Percentiles rank a stretch among this genome's conserved stretches.
Evolutionary conservation across 208 protist species (phyloP).

Genomic region (Leishmania guyanensis): DNA sequence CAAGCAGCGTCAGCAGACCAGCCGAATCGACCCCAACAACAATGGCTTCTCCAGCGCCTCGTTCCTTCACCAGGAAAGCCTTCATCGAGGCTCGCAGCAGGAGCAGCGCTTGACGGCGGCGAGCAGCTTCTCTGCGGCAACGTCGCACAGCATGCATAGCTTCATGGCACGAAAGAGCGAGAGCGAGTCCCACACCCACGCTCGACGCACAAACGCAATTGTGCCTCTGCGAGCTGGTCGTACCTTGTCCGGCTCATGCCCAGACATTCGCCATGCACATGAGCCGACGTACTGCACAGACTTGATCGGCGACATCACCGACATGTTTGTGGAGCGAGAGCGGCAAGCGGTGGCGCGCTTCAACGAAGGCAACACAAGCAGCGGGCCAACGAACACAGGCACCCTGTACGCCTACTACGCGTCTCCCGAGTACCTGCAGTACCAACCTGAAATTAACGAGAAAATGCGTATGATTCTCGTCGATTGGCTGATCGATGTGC

Average conservation of each 20-base stretch:
- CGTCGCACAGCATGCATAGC: constrained; percentile 23
- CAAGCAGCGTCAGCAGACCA: constrained; percentile 59
- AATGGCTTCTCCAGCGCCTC: constrained; percentile 22
- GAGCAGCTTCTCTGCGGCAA: constrained; percentile 20
- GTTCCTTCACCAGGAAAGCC: constrained; percentile 19
- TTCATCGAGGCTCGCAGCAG: constrained; percentile 25
- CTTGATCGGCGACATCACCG: constrained; percentile 82
- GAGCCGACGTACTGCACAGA: constrained; percentile 78
- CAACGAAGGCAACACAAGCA: constrained; percentile 50
- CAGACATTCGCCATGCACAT: constrained; percentile 51
- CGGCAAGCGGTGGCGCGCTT: constrained; percentile 56
- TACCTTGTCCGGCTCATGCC: constrained; percentile 36
- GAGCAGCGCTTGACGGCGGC: constrained; percentile 30
- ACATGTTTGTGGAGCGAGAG: constrained; percentile 80
- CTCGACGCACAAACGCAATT: constrained; percentile 19
- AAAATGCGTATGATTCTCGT: constrained; percentile 98
- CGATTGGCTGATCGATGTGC: constrained; percentile 99
- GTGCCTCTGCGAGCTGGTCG: constrained; percentile 16
- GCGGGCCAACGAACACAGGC: constrained; percentile 38
- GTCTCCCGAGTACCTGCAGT: constrained; percentile 78
- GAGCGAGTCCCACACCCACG: constrained; percentile 13
- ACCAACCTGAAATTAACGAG: constrained; percentile 95
- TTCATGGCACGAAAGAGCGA: constrained; percentile 28
- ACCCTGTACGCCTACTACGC: constrained; percentile 64
- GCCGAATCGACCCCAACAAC: constrained; percentile 32